Evolutionary conservation across 352 stramenopile species (phyloP), one percentile per base, ranked within the genome.

Genomic region (Aphanomyces euteiches): DNA sequence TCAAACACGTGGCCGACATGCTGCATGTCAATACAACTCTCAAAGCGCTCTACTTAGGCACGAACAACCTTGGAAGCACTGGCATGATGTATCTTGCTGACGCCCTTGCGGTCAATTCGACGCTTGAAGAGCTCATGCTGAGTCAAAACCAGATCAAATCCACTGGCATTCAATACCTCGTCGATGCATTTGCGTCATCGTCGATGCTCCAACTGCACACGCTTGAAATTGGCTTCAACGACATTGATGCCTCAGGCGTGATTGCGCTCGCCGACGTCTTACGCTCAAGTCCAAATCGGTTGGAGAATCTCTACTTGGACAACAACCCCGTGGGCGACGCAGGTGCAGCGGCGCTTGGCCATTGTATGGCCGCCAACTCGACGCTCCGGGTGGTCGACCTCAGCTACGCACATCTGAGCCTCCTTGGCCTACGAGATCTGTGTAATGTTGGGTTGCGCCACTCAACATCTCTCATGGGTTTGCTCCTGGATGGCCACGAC

Each of bases 291-390:
- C 19, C 56, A n/a, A 85, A 87, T 43, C 69, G 66, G 28, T 70
- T 93, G n/a, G 81, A 91, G 72, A 93, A 92, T 50, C 74, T 93
- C 56, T 93, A 93, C 67, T 74, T 93, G 37, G 86, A 93, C 72
- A 89, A 92, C 71, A 93, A 93, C 65, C 84, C 84, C n/a, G 73
- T 93, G n/a, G 86, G 86, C 8, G 86, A 93, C 57, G 76, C 78
- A 13, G 84, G 84, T 8, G 86, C 83, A 2, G 81, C 78, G 56
- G 86, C 83, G 6, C 86, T 92, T 48, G 86, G 84, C 65, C 81
- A 78, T 7, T 72, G 90, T 45, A 72, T 93, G 39, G 82, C 82
- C 63, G 86, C 90, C 69, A 92, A 90, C 64, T 56, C 66, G n/a
- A 80, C 85, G 47, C 66, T 93, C 38, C 83, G 84, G 6, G 86